These are phyloP conservation scores for Termitomyces sp. DNA, from an alignment of 768 basidiomycete species.

Conservation along the genomic window DNA sequence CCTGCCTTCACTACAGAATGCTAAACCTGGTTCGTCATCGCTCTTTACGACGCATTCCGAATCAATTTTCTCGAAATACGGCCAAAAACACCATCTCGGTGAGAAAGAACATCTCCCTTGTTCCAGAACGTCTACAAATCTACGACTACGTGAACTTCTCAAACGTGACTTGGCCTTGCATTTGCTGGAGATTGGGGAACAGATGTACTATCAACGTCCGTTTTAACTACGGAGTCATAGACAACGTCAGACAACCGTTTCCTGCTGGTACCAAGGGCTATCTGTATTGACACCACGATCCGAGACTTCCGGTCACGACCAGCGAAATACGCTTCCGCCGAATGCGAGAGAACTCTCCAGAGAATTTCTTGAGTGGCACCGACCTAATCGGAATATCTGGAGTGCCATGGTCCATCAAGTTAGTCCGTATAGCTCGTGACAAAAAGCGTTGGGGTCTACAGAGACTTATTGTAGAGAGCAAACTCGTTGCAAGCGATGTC, in stretches of 20 bases:
- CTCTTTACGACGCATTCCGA: background rate
- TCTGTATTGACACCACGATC: constrained; percentile 4
- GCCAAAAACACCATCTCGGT: background rate
- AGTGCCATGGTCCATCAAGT: constrained; percentile 1
- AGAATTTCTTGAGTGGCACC: background rate
- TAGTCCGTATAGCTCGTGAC: background rate
- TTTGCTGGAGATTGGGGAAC: background rate
- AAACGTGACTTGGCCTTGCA: background rate
- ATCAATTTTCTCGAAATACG: background rate
- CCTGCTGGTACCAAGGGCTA: background rate
- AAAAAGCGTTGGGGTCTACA: background rate
- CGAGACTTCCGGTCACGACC: background rate
- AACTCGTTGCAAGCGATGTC: background rate
- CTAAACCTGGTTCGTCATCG: background rate
- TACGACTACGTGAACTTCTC: background rate
- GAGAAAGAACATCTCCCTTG: background rate
- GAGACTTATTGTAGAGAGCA: background rate
- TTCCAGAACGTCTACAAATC: background rate
- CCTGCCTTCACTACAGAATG: background rate
- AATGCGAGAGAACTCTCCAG: background rate
- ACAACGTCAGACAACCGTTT: constrained; percentile 1
- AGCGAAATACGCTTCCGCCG: constrained; percentile 1
- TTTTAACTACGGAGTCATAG: background rate
- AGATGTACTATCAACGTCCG: background rate
- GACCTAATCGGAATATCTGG: background rate